Conservation (phyloP, 495 filamentous ascomycete genomes). For the Xeromyces bisporus region DNA sequence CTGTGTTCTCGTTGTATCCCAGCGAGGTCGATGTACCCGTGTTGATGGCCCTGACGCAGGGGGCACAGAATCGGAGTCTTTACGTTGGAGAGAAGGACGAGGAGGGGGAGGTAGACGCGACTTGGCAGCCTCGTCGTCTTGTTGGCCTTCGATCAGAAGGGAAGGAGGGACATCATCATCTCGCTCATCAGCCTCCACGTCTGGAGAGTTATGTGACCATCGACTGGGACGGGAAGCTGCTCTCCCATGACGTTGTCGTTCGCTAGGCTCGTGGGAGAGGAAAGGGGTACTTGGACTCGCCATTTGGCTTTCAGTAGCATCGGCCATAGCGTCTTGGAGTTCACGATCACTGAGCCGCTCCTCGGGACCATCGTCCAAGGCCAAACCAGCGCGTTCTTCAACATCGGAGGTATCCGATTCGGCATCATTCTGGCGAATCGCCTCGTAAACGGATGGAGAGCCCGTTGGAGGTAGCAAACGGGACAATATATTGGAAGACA, state of each 20-base stretch:
- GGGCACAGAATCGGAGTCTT: constrained; percentile 11
- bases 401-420: constrained; percentile 41
- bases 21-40: constrained; percentile 39
- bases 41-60: constrained; percentile 32
- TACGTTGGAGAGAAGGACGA: constrained; percentile 21
- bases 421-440: constrained; percentile 44
- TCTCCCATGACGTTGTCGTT: constrained; percentile 5
- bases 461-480: constrained; percentile 49
- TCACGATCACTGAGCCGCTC: constrained; percentile 56
- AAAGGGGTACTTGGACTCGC: constrained; percentile 39
- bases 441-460: constrained; percentile 54
- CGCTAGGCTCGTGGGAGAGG: constrained; percentile 9
- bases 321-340: constrained; percentile 45
- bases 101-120: constrained; percentile 21
- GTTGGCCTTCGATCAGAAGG: constrained; percentile 54
- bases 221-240: constrained; percentile 14
- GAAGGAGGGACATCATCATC: constrained; percentile 90
- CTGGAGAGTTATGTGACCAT: constrained; percentile 16
- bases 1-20: constrained; percentile 47
- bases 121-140: constrained; percentile 20
- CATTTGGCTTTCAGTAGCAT: constrained; percentile 43
- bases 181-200: constrained; percentile 46
- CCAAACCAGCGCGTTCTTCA: constrained; percentile 51
- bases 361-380: constrained; percentile 47
- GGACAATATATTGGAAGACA: constrained; percentile 66